phyloP scores from a whole-genome alignment of 1,284 basidiomycete species.

The Cryptococcus sp. region DNA sequence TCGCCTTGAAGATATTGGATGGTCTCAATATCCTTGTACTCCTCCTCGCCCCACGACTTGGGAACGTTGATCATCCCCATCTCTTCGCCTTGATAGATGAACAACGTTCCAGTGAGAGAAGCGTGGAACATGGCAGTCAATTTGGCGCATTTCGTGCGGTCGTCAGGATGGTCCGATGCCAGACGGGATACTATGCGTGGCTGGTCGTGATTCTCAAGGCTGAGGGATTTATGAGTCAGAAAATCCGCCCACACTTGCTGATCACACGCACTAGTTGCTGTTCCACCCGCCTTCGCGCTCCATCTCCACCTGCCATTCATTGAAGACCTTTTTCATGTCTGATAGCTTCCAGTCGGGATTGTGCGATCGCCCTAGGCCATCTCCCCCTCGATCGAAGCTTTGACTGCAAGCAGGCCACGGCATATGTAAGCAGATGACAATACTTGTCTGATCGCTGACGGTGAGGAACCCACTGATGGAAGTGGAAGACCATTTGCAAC shows the following conservation, averaged over 20 bases:
- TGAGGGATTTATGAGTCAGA: neutral
- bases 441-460: neutral
- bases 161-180: slow-evolving; percentile 63
- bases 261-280: slow-evolving; percentile 31
- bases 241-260: neutral
- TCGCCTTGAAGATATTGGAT: slow-evolving; percentile 45
- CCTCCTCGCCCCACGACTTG: slow-evolving; percentile 64
- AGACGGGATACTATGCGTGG: slow-evolving; percentile 67
- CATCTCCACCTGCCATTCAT: slow-evolving; percentile 64
- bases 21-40: slow-evolving; percentile 63
- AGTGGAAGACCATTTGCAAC: slow-evolving; percentile 59
- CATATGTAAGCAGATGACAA: too few relatives aligned
- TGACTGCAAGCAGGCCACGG: slow-evolving; percentile 35
- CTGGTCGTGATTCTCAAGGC: slow-evolving; percentile 54
- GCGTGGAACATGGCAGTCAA: slow-evolving; percentile 66
- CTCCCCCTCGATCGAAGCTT: slow-evolving; percentile 31
- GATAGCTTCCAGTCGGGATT: slow-evolving; percentile 58
- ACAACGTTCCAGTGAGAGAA: slow-evolving; percentile 67
- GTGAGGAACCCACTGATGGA: slow-evolving; percentile 56
- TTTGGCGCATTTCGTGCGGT: slow-evolving; percentile 65
- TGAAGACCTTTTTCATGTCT: slow-evolving; percentile 62
- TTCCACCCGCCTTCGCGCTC: slow-evolving; percentile 67
- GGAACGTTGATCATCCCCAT: slow-evolving; percentile 71
- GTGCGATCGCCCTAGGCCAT: slow-evolving; percentile 23
- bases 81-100: slow-evolving; percentile 74